Conservation (phyloP, 2,329 filamentous ascomycete species). For the Endoconidiophora polonica region DNA sequence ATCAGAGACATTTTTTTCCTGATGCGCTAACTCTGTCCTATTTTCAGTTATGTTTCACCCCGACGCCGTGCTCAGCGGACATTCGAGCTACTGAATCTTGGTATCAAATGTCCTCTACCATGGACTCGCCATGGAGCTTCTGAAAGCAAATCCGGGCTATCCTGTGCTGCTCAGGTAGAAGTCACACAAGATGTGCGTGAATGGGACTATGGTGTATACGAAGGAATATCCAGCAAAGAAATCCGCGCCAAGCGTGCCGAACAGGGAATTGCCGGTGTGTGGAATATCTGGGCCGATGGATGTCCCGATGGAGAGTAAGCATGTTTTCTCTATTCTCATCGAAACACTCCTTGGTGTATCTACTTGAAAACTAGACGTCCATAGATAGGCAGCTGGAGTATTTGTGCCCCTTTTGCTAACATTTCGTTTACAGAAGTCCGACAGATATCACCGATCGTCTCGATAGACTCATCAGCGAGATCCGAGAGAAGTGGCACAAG, state of each 20-base stretch:
- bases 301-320: slow-evolving; percentile 70
- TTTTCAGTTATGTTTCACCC: slow-evolving; percentile 64
- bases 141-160: slow-evolving; percentile 21
- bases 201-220: slow-evolving; percentile 81
- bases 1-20: not conserved
- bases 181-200: slow-evolving; percentile 60
- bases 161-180: slow-evolving; percentile 44
- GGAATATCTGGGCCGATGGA: slow-evolving; percentile 85
- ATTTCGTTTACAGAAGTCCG: slow-evolving; percentile 37
- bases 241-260: slow-evolving; percentile 43
- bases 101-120: slow-evolving; percentile 47
- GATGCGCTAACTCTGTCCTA: not conserved
- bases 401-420: not conserved
- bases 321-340: not conserved
- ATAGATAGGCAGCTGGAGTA: too few relatives aligned
- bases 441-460: slow-evolving; percentile 55
- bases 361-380: not conserved
- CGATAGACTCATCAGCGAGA: slow-evolving; percentile 59
- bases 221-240: slow-evolving; percentile 57
- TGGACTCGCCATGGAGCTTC: slow-evolving; percentile 40
- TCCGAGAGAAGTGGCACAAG: slow-evolving; percentile 48
- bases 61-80: slow-evolving; percentile 71
- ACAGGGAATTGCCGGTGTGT: slow-evolving; percentile 40
- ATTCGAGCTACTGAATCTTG: slow-evolving; percentile 68
- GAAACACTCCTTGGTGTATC: not conserved